These are phyloP conservation scores for Blastobotrys parvus DNA, from an alignment of 805 yeast genomes.

Conservation along the genomic window DNA sequence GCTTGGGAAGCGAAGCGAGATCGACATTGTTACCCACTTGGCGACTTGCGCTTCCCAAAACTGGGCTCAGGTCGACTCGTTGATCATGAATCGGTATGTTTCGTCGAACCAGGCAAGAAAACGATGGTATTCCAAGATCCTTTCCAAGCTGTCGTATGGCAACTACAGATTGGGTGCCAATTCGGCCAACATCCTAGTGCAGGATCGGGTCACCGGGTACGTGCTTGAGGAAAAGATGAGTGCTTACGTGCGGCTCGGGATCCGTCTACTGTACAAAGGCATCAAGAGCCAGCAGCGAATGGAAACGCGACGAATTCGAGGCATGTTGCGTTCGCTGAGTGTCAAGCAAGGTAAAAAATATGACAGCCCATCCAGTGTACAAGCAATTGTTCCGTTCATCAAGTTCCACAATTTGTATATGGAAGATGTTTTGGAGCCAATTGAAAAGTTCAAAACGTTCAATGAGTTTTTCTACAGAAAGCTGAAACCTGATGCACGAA, in stretches of 20 bases:
- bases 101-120: conserved; percentile 76
- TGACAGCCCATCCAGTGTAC: conserved; percentile 58
- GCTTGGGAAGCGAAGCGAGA: conserved; percentile 42
- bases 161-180: conserved; percentile 78
- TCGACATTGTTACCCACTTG: conserved; percentile 75
- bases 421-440: conserved; percentile 53
- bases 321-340: conserved; percentile 56
- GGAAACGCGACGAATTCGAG: conserved; percentile 49
- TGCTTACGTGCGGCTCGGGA: conserved; percentile 79
- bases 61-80: conserved; percentile 59
- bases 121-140: conserved; percentile 78
- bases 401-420: conserved; percentile 75
- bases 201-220: conserved; percentile 81
- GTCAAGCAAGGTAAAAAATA: conserved; percentile 78
- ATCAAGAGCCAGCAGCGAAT: conserved; percentile 42
- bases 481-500: conserved; percentile 63
- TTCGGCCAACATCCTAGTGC: conserved; percentile 90
- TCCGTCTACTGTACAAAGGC: conserved; percentile 73
- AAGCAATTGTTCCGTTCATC: conserved; percentile 67
- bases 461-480: conserved; percentile 85
- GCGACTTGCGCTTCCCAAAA: conserved; percentile 78
- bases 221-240: conserved; percentile 92
- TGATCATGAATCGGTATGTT: conserved; percentile 60
- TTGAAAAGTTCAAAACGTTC: conserved; percentile 53
- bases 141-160: conserved; percentile 83